A percentile compares a stretch with the other conserved stretches of the same genome.
Evolutionary conservation across 345 rosid species (phyloP).

Genomic region (Anacardium occidentale): DNA sequence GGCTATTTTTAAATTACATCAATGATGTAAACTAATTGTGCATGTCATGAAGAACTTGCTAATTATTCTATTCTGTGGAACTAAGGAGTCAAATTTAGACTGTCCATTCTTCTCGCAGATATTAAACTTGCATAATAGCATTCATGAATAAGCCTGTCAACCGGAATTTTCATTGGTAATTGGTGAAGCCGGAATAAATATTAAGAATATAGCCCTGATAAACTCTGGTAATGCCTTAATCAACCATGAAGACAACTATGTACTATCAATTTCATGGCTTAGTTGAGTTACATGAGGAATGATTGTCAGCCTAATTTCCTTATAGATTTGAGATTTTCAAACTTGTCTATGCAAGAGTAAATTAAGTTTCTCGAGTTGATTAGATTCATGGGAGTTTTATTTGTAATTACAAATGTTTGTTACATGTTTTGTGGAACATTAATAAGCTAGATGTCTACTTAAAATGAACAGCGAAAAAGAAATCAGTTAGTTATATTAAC

Average conservation of each 20-base stretch:
- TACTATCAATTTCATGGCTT: too few species aligned
- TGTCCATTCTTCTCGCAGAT: too few species aligned
- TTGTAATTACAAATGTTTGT: constrained; percentile 7
- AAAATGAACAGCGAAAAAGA: not conserved
- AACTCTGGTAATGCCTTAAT: not conserved
- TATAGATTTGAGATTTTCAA: not conserved
- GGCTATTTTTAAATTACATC: not conserved
- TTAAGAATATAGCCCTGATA: not conserved
- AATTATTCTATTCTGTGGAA: not conserved
- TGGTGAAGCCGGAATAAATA: not conserved
- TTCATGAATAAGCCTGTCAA: not conserved
- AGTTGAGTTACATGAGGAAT: constrained; percentile 3
- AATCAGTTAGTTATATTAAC: not conserved
- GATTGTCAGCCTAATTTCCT: not conserved
- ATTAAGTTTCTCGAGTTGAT: not conserved
- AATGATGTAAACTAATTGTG: not conserved
- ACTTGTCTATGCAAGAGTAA: not conserved
- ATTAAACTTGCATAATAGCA: not conserved
- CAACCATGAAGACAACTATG: not conserved
- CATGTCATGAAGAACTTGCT: not conserved
- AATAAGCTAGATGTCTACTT: constrained; percentile 11
- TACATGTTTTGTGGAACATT: not conserved
- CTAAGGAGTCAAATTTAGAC: not conserved
- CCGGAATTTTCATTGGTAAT: not conserved
- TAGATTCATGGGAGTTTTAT: not conserved